phyloP scores from a whole-genome alignment of 768 basidiomycete species.

The Imleria badia region DNA sequence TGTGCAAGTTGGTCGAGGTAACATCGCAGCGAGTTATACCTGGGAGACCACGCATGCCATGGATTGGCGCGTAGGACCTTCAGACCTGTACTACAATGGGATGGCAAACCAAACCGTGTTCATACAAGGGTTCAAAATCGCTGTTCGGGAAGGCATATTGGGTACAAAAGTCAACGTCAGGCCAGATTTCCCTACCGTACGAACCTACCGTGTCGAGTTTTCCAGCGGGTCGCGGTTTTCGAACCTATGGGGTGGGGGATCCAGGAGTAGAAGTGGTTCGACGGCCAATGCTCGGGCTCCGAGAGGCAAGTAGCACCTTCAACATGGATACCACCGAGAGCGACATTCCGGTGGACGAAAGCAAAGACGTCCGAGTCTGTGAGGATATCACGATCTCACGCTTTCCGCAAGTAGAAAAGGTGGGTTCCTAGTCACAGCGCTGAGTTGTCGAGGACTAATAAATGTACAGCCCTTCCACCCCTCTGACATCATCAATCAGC shows the following conservation, averaged over 20 bases:
- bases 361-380: not conserved
- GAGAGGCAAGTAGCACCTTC: not conserved
- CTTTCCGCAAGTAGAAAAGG: conserved; percentile 5
- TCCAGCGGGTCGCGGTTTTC: not conserved
- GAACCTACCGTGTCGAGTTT: not conserved
- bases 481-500: conserved; percentile 8
- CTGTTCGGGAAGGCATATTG: conserved; percentile 1
- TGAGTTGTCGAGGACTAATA: not conserved
- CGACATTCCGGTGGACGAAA: not conserved
- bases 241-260: not conserved
- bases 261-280: not conserved
- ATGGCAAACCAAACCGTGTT: conserved; percentile 23
- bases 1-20: conserved; percentile 7
- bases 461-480: conserved; percentile 7
- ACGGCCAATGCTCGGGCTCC: not conserved
- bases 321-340: not conserved
- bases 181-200: not conserved
- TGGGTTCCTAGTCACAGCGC: not conserved
- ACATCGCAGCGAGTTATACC: conserved; percentile 11
- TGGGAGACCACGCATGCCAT: conserved; percentile 13
- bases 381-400: not conserved
- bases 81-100: not conserved
- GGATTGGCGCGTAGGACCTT: conserved; percentile 8
- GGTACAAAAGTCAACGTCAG: conserved; percentile 2
- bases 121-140: conserved; percentile 21